phyloP scores from a whole-genome alignment of 441 rosid genomes.

The Croton setiger region DNA sequence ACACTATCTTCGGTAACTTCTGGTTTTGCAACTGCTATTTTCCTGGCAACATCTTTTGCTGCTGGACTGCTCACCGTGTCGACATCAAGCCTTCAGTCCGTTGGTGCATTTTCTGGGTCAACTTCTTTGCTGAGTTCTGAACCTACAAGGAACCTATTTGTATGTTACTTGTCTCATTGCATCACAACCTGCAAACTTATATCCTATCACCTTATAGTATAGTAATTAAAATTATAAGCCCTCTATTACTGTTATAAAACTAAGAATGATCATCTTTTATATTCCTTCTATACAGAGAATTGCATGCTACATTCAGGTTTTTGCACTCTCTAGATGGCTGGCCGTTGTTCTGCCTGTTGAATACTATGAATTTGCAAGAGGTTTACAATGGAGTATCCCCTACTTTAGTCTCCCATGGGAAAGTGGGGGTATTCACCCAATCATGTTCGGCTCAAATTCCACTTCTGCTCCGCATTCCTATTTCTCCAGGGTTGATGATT shows the following conservation, averaged over 20 bases:
- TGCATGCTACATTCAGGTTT: slow-evolving; percentile 83
- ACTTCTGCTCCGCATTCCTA: slow-evolving; percentile 40
- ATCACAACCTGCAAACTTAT: neutral
- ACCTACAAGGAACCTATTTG: slow-evolving; percentile 79
- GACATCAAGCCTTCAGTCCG: slow-evolving; percentile 75
- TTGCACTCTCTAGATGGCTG: slow-evolving; percentile 87
- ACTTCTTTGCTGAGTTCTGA: slow-evolving; percentile 51
- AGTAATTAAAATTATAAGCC: neutral
- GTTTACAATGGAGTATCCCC: slow-evolving; percentile 85
- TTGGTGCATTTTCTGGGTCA: slow-evolving; percentile 59
- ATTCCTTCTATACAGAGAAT: slow-evolving; percentile 55
- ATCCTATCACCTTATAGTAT: neutral
- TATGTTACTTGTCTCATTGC: slow-evolving; percentile 31
- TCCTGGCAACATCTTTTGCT: slow-evolving; percentile 52
- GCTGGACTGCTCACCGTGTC: slow-evolving; percentile 80
- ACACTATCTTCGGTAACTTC: slow-evolving; percentile 46
- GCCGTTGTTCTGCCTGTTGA: slow-evolving; percentile 64
- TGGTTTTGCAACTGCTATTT: slow-evolving; percentile 47
- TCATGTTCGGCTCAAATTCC: slow-evolving; percentile 59
- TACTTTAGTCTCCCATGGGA: slow-evolving; percentile 96
- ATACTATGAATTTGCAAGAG: slow-evolving; percentile 71
- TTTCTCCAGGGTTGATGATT: slow-evolving; percentile 28
- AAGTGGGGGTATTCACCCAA: slow-evolving; percentile 43
- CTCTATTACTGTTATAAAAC: neutral
- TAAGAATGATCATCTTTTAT: slow-evolving; percentile 8